Base-by-base conservation (phyloP, 768 basidiomycete species). In the Nidularia pulvinata region DNA sequence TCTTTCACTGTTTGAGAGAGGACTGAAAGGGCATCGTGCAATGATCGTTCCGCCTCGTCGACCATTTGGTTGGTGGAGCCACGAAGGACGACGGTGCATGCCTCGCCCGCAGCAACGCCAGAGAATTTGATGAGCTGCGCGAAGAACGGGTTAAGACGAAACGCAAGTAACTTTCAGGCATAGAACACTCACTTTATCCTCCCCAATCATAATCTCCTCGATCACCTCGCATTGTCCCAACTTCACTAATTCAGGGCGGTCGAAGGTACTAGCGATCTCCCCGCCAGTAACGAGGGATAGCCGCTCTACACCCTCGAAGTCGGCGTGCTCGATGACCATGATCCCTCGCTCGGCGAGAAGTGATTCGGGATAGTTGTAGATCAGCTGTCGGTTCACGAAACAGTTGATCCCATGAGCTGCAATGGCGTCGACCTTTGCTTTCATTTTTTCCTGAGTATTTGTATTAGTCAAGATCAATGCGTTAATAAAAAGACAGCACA, bases 31-130 rank as follows among this genome's bases (percentile, higher is more conserved):
- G 97, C 97, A 60, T 99, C 97, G 65, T 98, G 97, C 45, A 99
- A 75, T 1, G 96, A 98, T 9, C 97, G 89, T 64, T 98, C 97
- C 1, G 97, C 97, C 69, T 99, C 97, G 62, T 98, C 97, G 25
- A 99, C 89, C 96, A 99, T 99, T 68, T 99, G 97, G 57, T 88
- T 89, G 19, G 97, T 98, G 37, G 95, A 97, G 11, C 97, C 97
- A 35, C 97, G 91, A 6, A 99, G 82, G 32, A 99, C 96, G 50
- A 98, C 95, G 0, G 97, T 99, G 69, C 97, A 98, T 19, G 97
- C 97, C 70, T 96, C 88, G 10, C 96, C 96, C 16, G 96, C 95
- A 10, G 95, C 95, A 42, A 99, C 96, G 43, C 97, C 97, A 7
- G 97, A 98, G 80, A 99, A 99, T 75, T 98, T 99, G 77, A 98